Conservation (phyloP, 305 asterid genomes). For the Rubia occidens region DNA sequence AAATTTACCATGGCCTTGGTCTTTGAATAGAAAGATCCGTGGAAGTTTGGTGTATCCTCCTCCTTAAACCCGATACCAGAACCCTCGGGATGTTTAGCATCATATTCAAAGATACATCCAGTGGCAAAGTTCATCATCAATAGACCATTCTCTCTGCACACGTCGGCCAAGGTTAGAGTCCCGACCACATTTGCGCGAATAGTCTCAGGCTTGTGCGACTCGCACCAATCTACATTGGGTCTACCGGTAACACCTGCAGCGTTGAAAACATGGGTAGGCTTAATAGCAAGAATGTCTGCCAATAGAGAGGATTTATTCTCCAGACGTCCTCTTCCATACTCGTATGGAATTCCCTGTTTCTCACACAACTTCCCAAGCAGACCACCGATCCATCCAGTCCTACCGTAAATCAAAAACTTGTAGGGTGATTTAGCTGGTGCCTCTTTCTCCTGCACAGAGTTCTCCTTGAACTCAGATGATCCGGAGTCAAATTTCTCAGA, state of each 20-base stretch:
- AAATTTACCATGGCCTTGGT: conserved; percentile 82
- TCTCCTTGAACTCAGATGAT: conserved; percentile 35
- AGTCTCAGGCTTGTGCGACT: conserved; percentile 69
- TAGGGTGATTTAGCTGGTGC: conserved; percentile 39
- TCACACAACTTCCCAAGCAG: conserved; percentile 73
- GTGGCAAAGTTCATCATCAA: conserved; percentile 75
- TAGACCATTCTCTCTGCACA: conserved; percentile 62
- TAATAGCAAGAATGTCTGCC: conserved; percentile 48
- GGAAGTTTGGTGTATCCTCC: conserved; percentile 76
- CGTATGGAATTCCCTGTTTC: conserved; percentile 63
- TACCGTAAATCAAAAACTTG: conserved; percentile 81
- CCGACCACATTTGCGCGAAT: conserved; percentile 79
- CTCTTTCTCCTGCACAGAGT: conserved; percentile 35
- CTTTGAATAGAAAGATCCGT: conserved; percentile 88
- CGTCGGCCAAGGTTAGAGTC: conserved; percentile 74
- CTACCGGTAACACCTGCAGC: conserved; percentile 96
- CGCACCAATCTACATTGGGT: conserved; percentile 98
- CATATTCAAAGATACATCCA: conserved; percentile 81
- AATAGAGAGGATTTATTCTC: conserved; percentile 47
- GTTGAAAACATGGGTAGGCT: conserved; percentile 88
- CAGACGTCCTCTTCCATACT: conserved; percentile 73
- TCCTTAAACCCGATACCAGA: conserved; percentile 81
- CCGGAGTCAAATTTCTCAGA: conserved; percentile 52
- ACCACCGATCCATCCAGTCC: conserved; percentile 88
- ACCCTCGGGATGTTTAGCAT: conserved; percentile 70